These are phyloP conservation scores for Oryza australiensis DNA, from an alignment of 176 grass and related monocot genomes.

Conservation along the genomic window DNA sequence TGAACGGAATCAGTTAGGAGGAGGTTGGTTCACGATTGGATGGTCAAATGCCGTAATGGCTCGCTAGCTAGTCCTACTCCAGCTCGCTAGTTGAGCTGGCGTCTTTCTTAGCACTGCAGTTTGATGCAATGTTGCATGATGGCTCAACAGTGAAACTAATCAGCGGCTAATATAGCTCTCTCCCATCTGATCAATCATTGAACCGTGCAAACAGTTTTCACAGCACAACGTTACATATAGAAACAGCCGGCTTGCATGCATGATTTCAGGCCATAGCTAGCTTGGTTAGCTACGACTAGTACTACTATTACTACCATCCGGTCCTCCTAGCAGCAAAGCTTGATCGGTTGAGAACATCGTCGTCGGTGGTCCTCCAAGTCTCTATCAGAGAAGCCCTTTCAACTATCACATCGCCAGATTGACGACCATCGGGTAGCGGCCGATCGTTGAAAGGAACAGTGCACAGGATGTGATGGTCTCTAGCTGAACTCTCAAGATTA, in stretches of 20 bases:
- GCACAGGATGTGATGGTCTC: neutral
- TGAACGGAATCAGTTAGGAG: neutral
- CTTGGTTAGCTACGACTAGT: neutral
- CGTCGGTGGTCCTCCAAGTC: slow-evolving; percentile 43
- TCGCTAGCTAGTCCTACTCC: neutral
- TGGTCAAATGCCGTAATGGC: slow-evolving; percentile 24
- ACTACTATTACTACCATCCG: no score
- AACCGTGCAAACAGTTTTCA: neutral
- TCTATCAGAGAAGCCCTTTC: neutral
- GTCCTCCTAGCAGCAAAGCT: neutral
- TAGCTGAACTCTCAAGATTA: neutral
- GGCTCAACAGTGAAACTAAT: slow-evolving; percentile 25
- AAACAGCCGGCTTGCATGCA: neutral
- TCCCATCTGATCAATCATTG: neutral
- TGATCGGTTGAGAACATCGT: neutral
- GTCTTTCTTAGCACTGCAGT: slow-evolving; percentile 21
- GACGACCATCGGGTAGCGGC: neutral
- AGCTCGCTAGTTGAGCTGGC: neutral
- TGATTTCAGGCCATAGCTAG: neutral
- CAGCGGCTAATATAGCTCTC: neutral
- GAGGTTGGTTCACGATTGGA: neutral
- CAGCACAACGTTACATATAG: neutral
- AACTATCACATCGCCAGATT: slow-evolving; percentile 31
- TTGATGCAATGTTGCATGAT: neutral
- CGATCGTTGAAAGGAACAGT: neutral